These are phyloP conservation scores for Huntiella bhutanensis DNA, from an alignment of 2,329 filamentous ascomycete genomes.

Conservation along the genomic window DNA sequence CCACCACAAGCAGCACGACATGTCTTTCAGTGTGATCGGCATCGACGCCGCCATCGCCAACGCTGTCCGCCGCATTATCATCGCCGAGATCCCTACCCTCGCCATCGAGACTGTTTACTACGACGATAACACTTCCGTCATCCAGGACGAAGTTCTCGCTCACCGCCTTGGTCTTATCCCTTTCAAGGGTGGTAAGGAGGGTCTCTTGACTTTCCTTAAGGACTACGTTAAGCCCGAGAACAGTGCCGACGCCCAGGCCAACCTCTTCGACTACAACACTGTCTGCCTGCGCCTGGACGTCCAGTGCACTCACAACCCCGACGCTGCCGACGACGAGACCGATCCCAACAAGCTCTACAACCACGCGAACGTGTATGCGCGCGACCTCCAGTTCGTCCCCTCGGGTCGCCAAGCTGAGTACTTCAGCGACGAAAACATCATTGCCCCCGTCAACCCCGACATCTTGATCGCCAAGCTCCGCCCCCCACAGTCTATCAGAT, in stretches of 20 bases:
- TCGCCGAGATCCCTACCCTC: slow-evolving; percentile 83
- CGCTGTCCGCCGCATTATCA: slow-evolving; percentile 88
- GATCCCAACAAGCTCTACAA: slow-evolving; percentile 74
- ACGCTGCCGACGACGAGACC: slow-evolving; percentile 51
- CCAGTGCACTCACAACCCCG: slow-evolving; percentile 60
- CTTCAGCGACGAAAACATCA: slow-evolving; percentile 49
- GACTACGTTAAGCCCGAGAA: slow-evolving; percentile 57
- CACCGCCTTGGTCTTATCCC: slow-evolving; percentile 82
- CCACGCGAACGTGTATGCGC: slow-evolving; percentile 67
- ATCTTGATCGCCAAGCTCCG: slow-evolving; percentile 89
- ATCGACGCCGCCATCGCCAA: slow-evolving; percentile 88
- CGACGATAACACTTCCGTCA: slow-evolving; percentile 90
- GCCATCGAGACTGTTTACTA: slow-evolving; percentile 90
- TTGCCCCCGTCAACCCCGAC: slow-evolving; percentile 69
- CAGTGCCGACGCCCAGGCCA: slow-evolving; percentile 40
- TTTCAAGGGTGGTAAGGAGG: slow-evolving; percentile 59
- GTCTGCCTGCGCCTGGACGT: slow-evolving; percentile 59
- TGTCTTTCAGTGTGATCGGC: slow-evolving; percentile 80
- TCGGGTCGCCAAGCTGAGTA: slow-evolving; percentile 51
- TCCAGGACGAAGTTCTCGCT: slow-evolving; percentile 91
- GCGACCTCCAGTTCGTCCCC: slow-evolving; percentile 57
- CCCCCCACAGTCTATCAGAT: slow-evolving; percentile 68
- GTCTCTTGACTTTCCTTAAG: slow-evolving; percentile 57
- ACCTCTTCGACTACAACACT: slow-evolving; percentile 67
- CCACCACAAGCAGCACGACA: slow-evolving; percentile 56